These are phyloP conservation scores for Litchi chinensis DNA, from an alignment of 345 rosid species.

Conservation along the genomic window DNA sequence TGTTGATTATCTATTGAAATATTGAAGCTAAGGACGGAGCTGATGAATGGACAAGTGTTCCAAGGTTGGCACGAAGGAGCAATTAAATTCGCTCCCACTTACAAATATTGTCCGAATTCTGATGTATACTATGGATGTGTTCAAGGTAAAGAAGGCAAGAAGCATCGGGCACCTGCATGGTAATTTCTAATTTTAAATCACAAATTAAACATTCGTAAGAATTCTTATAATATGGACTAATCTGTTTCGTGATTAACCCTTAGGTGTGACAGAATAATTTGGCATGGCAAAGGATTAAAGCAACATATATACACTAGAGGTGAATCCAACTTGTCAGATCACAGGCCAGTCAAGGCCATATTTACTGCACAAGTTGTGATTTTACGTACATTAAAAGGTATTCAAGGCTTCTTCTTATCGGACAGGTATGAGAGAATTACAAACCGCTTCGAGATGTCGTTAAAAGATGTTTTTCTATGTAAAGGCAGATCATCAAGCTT, in stretches of 20 bases:
- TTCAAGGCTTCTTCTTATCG: conserved; percentile 51
- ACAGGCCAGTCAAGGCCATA: conserved; percentile 73
- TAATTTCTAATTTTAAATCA: conserved; percentile 13
- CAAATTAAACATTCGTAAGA: neutral
- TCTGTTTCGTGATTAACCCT: neutral
- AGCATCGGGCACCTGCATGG: conserved; percentile 83
- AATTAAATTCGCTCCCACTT: conserved; percentile 73
- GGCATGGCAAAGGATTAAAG: conserved; percentile 66
- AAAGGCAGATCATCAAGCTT: conserved; percentile 38
- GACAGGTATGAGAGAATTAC: conserved; percentile 52
- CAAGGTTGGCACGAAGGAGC: conserved; percentile 71
- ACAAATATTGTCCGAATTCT: conserved; percentile 70
- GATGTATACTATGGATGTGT: conserved; percentile 62
- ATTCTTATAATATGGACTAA: no score
- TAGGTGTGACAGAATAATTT: conserved; percentile 82
- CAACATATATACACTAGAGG: conserved; percentile 64
- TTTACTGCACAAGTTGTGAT: conserved; percentile 51
- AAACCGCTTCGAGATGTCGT: conserved; percentile 27
- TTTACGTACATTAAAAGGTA: conserved; percentile 21
- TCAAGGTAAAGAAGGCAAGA: conserved; percentile 51
- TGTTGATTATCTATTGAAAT: conserved; percentile 10
- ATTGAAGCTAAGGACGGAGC: conserved; percentile 63
- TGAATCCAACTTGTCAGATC: conserved; percentile 74
- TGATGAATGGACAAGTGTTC: conserved; percentile 52
- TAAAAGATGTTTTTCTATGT: conserved; percentile 34